phyloP scores from a whole-genome alignment of 306 rosid species.

The Cucurbita moschata region DNA sequence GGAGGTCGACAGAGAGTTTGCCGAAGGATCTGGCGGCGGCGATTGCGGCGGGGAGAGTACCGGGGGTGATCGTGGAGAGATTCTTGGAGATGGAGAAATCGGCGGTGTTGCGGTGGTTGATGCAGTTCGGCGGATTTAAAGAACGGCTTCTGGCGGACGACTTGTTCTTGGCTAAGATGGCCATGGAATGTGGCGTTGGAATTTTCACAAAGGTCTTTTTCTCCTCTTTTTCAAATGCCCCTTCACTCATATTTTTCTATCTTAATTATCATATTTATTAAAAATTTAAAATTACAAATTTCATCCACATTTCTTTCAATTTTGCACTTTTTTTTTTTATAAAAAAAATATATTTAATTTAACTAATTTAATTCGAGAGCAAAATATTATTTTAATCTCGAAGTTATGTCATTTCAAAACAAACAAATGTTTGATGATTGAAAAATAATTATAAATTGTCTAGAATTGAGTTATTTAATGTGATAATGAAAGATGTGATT shows the following conservation, averaged over 20 bases:
- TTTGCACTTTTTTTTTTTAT: too few species aligned
- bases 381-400: too few species aligned
- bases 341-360: too few species aligned
- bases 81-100: constrained; percentile 63
- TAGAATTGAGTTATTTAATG: too few species aligned
- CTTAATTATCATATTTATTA: neutral
- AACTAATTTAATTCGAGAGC: too few species aligned
- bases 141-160: constrained; percentile 90
- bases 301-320: too few species aligned
- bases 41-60: constrained; percentile 48
- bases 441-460: too few species aligned
- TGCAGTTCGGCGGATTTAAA: constrained; percentile 67
- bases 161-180: constrained; percentile 72
- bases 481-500: too few species aligned
- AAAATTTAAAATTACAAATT: neutral
- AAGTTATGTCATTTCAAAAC: too few species aligned
- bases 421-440: too few species aligned
- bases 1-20: constrained; percentile 52
- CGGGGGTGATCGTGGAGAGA: constrained; percentile 53
- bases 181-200: constrained; percentile 73
- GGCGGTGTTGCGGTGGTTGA: constrained; percentile 42
- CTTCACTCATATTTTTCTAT: neutral
- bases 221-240: neutral
- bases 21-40: constrained; percentile 72
- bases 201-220: constrained; percentile 65